Conservation (phyloP, 257 asterid species). For the Haberlea rhodopensis region DNA sequence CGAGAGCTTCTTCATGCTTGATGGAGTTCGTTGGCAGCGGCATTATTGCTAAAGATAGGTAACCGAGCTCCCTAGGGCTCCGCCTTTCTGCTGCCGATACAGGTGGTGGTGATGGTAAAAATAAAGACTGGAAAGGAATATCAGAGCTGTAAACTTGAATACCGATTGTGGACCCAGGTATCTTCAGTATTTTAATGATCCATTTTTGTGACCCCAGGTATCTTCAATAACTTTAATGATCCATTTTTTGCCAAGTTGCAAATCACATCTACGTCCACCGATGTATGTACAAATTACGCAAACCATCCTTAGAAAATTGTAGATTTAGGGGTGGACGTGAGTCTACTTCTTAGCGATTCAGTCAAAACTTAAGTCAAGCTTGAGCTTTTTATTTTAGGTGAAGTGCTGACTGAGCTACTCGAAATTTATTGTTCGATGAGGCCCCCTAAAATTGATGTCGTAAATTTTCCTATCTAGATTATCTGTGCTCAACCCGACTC, state of each 20-base stretch:
- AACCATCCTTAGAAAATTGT: neutral
- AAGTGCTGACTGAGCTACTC: neutral
- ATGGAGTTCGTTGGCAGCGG: slow-evolving; percentile 45
- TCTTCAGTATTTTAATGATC: neutral
- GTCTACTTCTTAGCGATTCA: neutral
- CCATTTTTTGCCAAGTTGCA: neutral
- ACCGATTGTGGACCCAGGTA: slow-evolving; percentile 37
- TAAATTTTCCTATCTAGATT: neutral
- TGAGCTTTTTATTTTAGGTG: neutral
- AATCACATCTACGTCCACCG: neutral
- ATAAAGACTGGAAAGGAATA: slow-evolving; percentile 33
- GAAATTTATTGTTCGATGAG: neutral
- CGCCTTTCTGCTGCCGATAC: slow-evolving; percentile 27
- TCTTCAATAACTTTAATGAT: slow-evolving; percentile 2
- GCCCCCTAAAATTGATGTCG: neutral
- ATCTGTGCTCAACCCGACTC: neutral
- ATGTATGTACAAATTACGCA: neutral
- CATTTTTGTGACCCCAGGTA: slow-evolving; percentile 35
- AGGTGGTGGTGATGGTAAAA: slow-evolving; percentile 41
- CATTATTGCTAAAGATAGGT: slow-evolving; percentile 31
- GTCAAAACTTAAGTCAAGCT: neutral
- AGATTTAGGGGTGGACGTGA: neutral
- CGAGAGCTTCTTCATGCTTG: slow-evolving; percentile 35
- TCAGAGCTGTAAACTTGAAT: slow-evolving; percentile 31
- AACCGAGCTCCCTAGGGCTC: slow-evolving; percentile 48